These are phyloP conservation scores for Candida quercuum DNA, from an alignment of 805 yeast species.

Conservation along the genomic window DNA sequence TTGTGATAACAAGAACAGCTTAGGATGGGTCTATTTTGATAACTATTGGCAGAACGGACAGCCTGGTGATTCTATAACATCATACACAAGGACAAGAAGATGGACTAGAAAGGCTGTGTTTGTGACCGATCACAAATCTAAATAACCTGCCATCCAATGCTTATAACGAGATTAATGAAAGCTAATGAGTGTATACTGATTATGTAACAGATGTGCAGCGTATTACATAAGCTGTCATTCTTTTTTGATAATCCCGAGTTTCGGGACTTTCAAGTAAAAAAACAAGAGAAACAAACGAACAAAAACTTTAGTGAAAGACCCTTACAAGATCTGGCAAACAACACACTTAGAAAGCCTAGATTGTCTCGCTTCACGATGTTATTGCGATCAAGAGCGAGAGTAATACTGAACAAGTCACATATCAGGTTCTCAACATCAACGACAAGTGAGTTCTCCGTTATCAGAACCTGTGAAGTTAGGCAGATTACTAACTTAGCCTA, in stretches of 20 bases:
- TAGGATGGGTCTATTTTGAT: slow-evolving; percentile 54
- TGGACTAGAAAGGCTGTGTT: slow-evolving; percentile 44
- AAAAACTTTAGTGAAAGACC: not conserved
- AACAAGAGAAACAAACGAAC: not conserved
- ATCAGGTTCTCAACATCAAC: not conserved
- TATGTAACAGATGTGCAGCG: no score
- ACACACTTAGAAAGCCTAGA: no score
- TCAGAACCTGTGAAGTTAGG: not conserved
- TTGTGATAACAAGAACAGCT: slow-evolving; percentile 30
- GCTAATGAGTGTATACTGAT: no score
- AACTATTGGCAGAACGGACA: slow-evolving; percentile 42
- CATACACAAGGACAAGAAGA: slow-evolving; percentile 46
- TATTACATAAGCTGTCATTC: no score
- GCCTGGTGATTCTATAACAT: slow-evolving; percentile 38
- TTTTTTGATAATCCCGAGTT: not conserved
- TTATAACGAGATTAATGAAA: no score
- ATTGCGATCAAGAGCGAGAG: no score
- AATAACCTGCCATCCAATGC: no score
- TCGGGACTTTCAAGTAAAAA: not conserved
- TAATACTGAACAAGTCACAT: not conserved
- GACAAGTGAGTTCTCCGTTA: not conserved
- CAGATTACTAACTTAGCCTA: not conserved
- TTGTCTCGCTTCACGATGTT: not conserved
- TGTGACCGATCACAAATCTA: not conserved
- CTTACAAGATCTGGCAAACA: no score